Evolutionary conservation across 2,329 filamentous ascomycete genomes (phyloP).

Genomic region (Conoideocrella luteorostrata): DNA sequence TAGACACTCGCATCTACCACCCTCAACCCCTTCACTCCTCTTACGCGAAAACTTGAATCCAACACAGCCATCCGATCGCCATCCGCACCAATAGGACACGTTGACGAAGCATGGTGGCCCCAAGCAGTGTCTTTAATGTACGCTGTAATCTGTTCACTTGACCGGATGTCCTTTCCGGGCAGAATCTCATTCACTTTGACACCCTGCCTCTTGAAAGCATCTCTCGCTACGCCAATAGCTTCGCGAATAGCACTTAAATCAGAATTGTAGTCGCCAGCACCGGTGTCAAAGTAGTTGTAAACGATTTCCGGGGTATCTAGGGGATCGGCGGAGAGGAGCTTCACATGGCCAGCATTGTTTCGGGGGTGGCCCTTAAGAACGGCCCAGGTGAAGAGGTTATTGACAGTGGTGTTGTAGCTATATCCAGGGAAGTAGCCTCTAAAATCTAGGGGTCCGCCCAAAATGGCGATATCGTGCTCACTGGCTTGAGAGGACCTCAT

Average conservation of each 20-base stretch:
- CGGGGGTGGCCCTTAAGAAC: constrained; percentile 55
- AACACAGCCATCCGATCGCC: constrained; percentile 48
- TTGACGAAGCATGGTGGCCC: constrained; percentile 52
- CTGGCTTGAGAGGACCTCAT: constrained; percentile 21
- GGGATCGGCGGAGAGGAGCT: constrained; percentile 54
- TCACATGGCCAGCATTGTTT: constrained; percentile 56
- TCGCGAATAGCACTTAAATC: constrained; percentile 51
- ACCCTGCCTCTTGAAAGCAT: constrained; percentile 23
- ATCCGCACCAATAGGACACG: constrained; percentile 47
- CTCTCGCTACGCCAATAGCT: constrained; percentile 45
- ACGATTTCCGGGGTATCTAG: constrained; percentile 56
- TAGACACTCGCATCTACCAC: constrained; percentile 54
- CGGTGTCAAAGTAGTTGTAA: constrained; percentile 54
- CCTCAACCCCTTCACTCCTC: constrained; percentile 44
- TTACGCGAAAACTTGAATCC: constrained; percentile 47
- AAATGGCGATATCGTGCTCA: constrained; percentile 24
- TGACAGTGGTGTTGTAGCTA: constrained; percentile 9
- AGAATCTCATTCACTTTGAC: constrained; percentile 14
- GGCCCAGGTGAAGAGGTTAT: constrained; percentile 30
- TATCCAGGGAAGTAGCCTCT: constrained; percentile 23
- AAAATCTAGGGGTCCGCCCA: constrained; percentile 21
- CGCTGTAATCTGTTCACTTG: constrained; percentile 35
- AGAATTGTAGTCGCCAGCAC: constrained; percentile 37
- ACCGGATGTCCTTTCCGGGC: constrained; percentile 32
- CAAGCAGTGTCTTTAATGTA: constrained; percentile 43